These are phyloP conservation scores for Curvularia lunata DNA, from an alignment of 2,329 filamentous ascomycete species.

Conservation along the genomic window DNA sequence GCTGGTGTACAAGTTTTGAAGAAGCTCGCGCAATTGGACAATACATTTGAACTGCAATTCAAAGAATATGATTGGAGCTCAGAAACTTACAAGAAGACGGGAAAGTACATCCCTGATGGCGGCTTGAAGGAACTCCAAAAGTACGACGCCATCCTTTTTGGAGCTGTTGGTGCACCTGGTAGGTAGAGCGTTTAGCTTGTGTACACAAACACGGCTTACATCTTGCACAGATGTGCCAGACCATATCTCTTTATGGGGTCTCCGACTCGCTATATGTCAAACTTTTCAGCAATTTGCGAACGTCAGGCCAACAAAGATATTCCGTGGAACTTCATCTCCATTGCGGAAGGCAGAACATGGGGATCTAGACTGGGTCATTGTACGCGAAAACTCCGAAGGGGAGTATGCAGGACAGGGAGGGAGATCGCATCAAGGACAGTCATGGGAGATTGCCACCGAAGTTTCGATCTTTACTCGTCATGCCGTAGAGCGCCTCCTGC, in stretches of 20 bases:
- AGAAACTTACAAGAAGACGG: constrained; percentile 68
- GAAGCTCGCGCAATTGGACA: constrained; percentile 58
- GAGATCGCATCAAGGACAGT: constrained; percentile 62
- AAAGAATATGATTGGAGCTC: constrained; percentile 71
- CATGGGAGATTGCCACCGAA: constrained; percentile 68
- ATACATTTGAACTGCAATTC: constrained; percentile 67
- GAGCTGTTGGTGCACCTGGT: constrained; percentile 69
- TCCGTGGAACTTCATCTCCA: constrained; percentile 66
- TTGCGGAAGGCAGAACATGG: constrained; percentile 60
- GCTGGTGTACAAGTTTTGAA: constrained; percentile 68
- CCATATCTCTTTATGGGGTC: constrained; percentile 63
- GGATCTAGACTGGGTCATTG: constrained; percentile 70
- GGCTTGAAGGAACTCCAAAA: constrained; percentile 63
- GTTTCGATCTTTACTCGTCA: constrained; percentile 69
- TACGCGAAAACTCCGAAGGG: constrained; percentile 71
- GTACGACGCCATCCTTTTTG: constrained; percentile 72
- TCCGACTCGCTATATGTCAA: constrained; percentile 62
- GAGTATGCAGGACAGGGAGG: constrained; percentile 71
- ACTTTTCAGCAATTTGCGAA: constrained; percentile 65
- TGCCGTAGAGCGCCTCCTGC: constrained; percentile 64
- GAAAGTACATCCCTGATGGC: constrained; percentile 68
- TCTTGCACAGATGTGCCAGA: constrained; percentile 58
- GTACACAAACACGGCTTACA: background rate
- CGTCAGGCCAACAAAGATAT: constrained; percentile 64
- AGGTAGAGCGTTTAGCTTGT: constrained; percentile 15